Conservation (phyloP, 2,329 filamentous ascomycete genomes). For the Leptographium radiaticola region DNA sequence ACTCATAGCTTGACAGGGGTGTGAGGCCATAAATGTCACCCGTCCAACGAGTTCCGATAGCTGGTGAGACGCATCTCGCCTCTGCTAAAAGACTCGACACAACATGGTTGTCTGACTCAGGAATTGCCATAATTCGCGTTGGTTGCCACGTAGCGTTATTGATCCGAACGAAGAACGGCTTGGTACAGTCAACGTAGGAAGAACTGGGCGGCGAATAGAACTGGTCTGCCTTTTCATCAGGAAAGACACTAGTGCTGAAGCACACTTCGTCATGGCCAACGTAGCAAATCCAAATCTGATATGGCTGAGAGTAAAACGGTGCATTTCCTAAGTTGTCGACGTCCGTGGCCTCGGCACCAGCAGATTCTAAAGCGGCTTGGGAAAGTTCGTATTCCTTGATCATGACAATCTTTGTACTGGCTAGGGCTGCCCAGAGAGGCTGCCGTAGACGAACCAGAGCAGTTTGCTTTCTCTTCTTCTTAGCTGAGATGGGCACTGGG, state of each 20-base stretch:
- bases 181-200: conserved; percentile 49
- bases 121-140: conserved; percentile 50
- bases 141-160: conserved; percentile 73
- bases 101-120: conserved; percentile 8
- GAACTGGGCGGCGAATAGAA: conserved; percentile 12
- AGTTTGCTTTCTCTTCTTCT: conserved; percentile 82
- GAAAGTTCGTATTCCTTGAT: conserved; percentile 84
- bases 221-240: conserved; percentile 21
- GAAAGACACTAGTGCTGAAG: conserved; percentile 59
- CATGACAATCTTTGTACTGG: conserved; percentile 92
- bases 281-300: conserved; percentile 71
- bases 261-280: conserved; percentile 66
- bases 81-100: not conserved
- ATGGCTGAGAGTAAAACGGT: conserved; percentile 55
- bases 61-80: not conserved
- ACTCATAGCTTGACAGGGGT: conserved; percentile 63
- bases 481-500: conserved; percentile 39
- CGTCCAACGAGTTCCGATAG: conserved; percentile 45
- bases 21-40: conserved; percentile 59
- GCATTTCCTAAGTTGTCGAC: conserved; percentile 66
- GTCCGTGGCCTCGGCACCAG: conserved; percentile 61
- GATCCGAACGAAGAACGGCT: conserved; percentile 67
- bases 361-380: conserved; percentile 59
- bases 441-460: conserved; percentile 83
- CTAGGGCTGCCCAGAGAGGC: conserved; percentile 85